A percentile compares a stretch with the other conserved stretches of the same genome.
phyloP scores from a whole-genome alignment of 495 filamentous ascomycete genomes.

The Lepraria neglecta region DNA sequence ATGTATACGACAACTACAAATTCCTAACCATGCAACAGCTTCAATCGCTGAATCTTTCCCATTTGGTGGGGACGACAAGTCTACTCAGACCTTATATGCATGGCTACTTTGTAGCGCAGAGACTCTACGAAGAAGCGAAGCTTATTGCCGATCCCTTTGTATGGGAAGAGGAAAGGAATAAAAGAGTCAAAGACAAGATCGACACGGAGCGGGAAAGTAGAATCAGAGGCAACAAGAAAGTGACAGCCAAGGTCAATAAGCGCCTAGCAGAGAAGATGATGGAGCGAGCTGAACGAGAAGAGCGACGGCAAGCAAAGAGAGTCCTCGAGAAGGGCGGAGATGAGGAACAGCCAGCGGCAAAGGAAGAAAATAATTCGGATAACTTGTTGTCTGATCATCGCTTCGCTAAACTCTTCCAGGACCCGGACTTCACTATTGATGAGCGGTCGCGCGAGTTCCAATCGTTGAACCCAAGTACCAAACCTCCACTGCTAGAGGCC shows the following conservation, averaged over 20 bases:
- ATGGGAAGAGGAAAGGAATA: slow-evolving; percentile 81
- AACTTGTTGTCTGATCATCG: slow-evolving; percentile 73
- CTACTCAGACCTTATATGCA: slow-evolving; percentile 95
- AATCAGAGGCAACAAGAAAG: slow-evolving; percentile 88
- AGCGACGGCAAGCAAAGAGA: slow-evolving; percentile 55
- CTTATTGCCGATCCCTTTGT: slow-evolving; percentile 87
- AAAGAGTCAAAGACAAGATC: slow-evolving; percentile 83
- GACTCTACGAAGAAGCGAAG: slow-evolving; percentile 88
- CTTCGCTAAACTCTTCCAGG: slow-evolving; percentile 84
- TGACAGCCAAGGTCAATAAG: slow-evolving; percentile 83
- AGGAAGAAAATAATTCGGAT: slow-evolving; percentile 29
- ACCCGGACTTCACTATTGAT: slow-evolving; percentile 87
- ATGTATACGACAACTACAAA: slow-evolving; percentile 97
- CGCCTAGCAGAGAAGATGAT: slow-evolving; percentile 76
- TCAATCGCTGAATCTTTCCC: slow-evolving; percentile 69
- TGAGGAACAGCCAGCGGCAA: slow-evolving; percentile 33
- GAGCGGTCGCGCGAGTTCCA: slow-evolving; percentile 84
- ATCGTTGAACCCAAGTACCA: slow-evolving; percentile 76
- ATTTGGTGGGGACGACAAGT: slow-evolving; percentile 79
- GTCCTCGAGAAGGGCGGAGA: slow-evolving; percentile 53
- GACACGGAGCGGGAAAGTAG: slow-evolving; percentile 88
- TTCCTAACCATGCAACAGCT: slow-evolving; percentile 87
- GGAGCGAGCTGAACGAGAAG: slow-evolving; percentile 71
- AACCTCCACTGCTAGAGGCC: slow-evolving; percentile 30
- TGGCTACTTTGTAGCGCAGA: slow-evolving; percentile 91